Conservation (phyloP, 148 eudicot genomes). For the Vaccinium macrocarpon region DNA sequence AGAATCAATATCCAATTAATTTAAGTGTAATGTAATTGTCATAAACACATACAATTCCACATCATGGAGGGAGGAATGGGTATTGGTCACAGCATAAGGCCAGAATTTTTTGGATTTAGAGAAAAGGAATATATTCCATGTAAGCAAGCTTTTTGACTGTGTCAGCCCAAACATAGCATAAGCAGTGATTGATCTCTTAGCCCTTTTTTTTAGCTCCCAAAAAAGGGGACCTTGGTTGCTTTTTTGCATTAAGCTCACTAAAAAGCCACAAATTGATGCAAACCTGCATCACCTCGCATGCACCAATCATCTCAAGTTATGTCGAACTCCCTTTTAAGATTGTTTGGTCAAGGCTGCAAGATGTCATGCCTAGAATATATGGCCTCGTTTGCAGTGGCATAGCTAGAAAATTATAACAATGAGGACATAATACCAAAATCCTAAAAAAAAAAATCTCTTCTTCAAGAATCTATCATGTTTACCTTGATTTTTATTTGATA, state of each 20-base stretch:
- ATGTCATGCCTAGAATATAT: neutral
- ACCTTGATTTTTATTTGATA: too few species aligned
- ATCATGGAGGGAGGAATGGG: neutral
- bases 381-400: neutral
- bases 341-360: neutral
- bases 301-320: conserved; percentile 3
- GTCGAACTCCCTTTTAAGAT: neutral
- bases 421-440: too few species aligned
- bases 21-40: too few species aligned
- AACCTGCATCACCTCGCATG: conserved; percentile 4
- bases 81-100: neutral
- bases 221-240: neutral
- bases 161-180: conserved; percentile 24
- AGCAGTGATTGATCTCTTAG: conserved; percentile 10
- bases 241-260: conserved; percentile 4
- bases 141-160: conserved; percentile 19
- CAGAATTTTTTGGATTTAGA: neutral
- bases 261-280: neutral
- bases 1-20: too few species aligned
- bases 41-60: neutral
- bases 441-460: too few species aligned
- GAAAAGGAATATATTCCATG: conserved; percentile 14
- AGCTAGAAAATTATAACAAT: too few species aligned
- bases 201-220: neutral
- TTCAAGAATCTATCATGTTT: too few species aligned